Evolutionary conservation across 257 asterid species (phyloP).

Genomic region (Solanum sparsipilum): DNA sequence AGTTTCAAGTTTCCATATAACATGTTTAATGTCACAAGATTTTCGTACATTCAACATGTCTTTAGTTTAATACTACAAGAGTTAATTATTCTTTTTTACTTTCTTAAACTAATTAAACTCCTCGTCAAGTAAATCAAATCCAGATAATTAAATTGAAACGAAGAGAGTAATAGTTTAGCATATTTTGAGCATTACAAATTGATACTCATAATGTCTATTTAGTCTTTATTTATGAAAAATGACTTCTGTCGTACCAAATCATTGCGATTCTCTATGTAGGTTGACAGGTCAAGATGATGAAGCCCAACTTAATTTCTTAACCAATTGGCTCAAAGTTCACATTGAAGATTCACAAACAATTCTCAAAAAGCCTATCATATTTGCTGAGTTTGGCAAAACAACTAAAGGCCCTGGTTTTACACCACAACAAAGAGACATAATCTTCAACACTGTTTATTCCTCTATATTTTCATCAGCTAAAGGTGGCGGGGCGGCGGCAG

Average conservation of each 20-base stretch:
- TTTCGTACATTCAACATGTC: background rate
- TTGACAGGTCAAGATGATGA: slow-evolving; percentile 27
- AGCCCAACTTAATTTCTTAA: slow-evolving; percentile 40
- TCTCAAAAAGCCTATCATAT: slow-evolving; percentile 42
- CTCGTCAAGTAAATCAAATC: background rate
- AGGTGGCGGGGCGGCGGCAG: slow-evolving; percentile 50
- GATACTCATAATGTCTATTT: background rate
- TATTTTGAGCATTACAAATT: background rate
- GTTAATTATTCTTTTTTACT: too few relatives aligned
- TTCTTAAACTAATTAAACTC: too few relatives aligned
- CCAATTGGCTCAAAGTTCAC: slow-evolving; percentile 38
- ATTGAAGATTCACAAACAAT: slow-evolving; percentile 39
- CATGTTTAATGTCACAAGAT: background rate
- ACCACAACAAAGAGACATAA: slow-evolving; percentile 25
- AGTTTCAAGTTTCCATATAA: too few relatives aligned
- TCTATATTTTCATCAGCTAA: slow-evolving; percentile 49
- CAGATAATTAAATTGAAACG: too few relatives aligned
- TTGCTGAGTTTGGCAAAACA: slow-evolving; percentile 58
- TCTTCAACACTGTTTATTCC: slow-evolving; percentile 31
- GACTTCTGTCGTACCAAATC: background rate
- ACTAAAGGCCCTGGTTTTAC: slow-evolving; percentile 17
- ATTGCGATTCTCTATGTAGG: slow-evolving; percentile 5
- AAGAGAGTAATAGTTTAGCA: background rate
- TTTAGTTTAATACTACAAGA: background rate
- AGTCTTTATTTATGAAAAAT: background rate